A percentile compares a stretch with the other conserved stretches of the same genome.
Evolutionary conservation across 2,329 filamentous ascomycete genomes (phyloP).

Genomic region (Sporothrix dimorphospora): DNA sequence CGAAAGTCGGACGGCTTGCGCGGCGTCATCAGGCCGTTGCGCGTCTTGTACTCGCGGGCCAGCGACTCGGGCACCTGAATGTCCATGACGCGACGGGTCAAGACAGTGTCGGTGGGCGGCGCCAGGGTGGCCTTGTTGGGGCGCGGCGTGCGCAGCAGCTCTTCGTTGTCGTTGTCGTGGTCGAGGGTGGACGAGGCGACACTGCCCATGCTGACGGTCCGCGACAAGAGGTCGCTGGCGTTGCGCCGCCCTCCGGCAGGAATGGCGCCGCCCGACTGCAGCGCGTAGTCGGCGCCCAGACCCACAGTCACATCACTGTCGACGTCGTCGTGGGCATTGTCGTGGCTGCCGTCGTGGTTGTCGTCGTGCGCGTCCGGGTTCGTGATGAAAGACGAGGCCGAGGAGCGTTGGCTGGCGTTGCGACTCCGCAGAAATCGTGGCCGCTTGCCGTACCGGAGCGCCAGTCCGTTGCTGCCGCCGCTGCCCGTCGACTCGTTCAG

Average conservation of each 20-base stretch:
- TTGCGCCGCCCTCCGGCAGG: slow-evolving; percentile 59
- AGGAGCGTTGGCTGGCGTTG: slow-evolving; percentile 62
- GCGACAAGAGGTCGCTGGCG: slow-evolving; percentile 62
- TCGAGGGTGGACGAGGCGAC: slow-evolving; percentile 68
- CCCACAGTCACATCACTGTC: slow-evolving; percentile 76
- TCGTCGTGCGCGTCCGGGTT: slow-evolving; percentile 57
- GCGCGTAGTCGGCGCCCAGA: slow-evolving; percentile 71
- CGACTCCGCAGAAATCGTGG: slow-evolving; percentile 63
- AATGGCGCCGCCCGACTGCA: slow-evolving; percentile 78
- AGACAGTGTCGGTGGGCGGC: slow-evolving; percentile 82
- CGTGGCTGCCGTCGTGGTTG: slow-evolving; percentile 71
- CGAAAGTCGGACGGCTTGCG: slow-evolving; percentile 53
- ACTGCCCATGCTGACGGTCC: slow-evolving; percentile 85
- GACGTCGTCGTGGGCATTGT: slow-evolving; percentile 65
- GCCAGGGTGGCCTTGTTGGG: slow-evolving; percentile 50
- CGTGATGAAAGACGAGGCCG: slow-evolving; percentile 61
- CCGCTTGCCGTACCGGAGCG: slow-evolving; percentile 51
- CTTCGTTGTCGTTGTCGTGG: slow-evolving; percentile 43
- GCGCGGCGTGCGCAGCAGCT: slow-evolving; percentile 70
- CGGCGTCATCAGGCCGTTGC: slow-evolving; percentile 66
- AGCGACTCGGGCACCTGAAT: slow-evolving; percentile 90
- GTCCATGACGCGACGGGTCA: slow-evolving; percentile 84
- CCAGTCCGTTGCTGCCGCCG: slow-evolving; percentile 48
- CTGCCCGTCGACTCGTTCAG: slow-evolving; percentile 14
- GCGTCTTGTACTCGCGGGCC: slow-evolving; percentile 81